Percentiles rank a stretch among this genome's conserved stretches.
Evolutionary conservation across 805 yeast genomes (phyloP).

Genomic region (Komagataella populi): DNA sequence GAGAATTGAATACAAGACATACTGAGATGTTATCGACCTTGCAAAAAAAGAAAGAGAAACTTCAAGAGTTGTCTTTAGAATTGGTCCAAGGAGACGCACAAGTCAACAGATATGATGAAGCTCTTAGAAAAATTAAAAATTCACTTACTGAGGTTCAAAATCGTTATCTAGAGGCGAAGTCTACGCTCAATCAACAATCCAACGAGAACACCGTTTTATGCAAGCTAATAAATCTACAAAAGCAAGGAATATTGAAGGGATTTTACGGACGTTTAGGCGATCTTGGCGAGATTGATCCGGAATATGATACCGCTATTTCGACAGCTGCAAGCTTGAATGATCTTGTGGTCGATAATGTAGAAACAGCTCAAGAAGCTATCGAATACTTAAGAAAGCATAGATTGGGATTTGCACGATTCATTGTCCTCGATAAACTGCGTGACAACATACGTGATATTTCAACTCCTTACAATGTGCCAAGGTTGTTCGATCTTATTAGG

Average conservation of each 20-base stretch:
- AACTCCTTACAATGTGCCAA: conserved; percentile 66
- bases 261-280: conserved; percentile 88
- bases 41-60: conserved; percentile 31
- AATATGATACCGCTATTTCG: conserved; percentile 85
- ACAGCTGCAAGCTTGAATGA: conserved; percentile 90
- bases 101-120: conserved; percentile 30
- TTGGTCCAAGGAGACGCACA: conserved; percentile 20
- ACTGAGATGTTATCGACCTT: conserved; percentile 29
- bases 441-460: conserved; percentile 39
- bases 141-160: conserved; percentile 43
- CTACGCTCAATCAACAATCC: conserved; percentile 39
- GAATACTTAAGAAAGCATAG: conserved; percentile 71
- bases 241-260: conserved; percentile 74
- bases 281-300: conserved; percentile 78
- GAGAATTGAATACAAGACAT: conserved; percentile 20
- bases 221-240: conserved; percentile 54
- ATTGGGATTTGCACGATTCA: conserved; percentile 82
- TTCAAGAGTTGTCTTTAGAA: conserved; percentile 32
- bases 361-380: conserved; percentile 48
- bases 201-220: conserved; percentile 64
- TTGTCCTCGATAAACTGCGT: conserved; percentile 63
- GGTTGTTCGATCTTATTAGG: conserved; percentile 72
- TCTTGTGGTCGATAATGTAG: conserved; percentile 76
- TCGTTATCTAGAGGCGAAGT: conserved; percentile 51
- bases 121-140: conserved; percentile 39